Evolutionary conservation across 768 basidiomycete genomes (phyloP).

Genomic region (Auricularia auricula-judae): DNA sequence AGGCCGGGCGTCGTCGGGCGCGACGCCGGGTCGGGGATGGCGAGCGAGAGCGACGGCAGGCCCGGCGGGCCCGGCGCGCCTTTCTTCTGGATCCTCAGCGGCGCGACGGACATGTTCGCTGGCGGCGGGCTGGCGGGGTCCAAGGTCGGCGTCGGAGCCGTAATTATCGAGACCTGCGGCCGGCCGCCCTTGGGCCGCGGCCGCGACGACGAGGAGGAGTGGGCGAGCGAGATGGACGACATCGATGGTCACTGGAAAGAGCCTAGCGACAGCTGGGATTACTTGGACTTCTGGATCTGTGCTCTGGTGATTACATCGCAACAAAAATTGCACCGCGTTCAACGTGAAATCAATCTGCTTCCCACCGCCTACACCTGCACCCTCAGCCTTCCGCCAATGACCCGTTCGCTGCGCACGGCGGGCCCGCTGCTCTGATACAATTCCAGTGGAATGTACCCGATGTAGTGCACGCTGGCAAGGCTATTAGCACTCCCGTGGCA

Average conservation of each 20-base stretch:
- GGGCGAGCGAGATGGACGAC: too few relatives aligned
- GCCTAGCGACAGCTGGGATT: too few relatives aligned
- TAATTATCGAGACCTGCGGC: too few relatives aligned
- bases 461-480: slow-evolving; percentile 31
- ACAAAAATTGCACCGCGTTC: too few relatives aligned
- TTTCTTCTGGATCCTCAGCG: neutral
- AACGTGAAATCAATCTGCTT: too few relatives aligned
- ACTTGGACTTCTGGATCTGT: too few relatives aligned
- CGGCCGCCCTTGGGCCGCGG: too few relatives aligned
- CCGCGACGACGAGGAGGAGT: too few relatives aligned
- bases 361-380: neutral
- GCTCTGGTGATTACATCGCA: too few relatives aligned
- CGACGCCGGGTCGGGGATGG: neutral
- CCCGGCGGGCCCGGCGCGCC: neutral
- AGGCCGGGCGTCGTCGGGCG: neutral
- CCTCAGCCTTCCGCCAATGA: neutral
- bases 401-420: neutral
- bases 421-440: slow-evolving; percentile 24
- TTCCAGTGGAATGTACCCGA: slow-evolving; percentile 37
- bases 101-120: neutral
- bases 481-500: neutral
- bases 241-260: too few relatives aligned
- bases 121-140: too few relatives aligned
- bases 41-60: neutral
- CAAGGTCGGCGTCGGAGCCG: too few relatives aligned